Base-by-base conservation (phyloP, 2,329 filamentous ascomycete species). In the Zymoseptoria passerinii region DNA sequence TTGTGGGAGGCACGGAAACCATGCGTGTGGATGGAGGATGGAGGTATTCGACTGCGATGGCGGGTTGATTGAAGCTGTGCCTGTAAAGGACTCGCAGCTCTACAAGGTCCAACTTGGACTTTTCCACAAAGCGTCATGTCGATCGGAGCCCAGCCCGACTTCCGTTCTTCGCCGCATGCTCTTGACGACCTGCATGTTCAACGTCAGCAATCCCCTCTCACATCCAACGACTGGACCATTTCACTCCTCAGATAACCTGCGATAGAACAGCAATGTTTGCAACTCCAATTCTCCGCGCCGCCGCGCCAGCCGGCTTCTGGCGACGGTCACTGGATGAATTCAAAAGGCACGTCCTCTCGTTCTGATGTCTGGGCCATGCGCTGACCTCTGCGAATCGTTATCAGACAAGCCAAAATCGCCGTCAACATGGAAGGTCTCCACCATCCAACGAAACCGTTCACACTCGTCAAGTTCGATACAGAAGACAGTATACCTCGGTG, bases 371-470 rank as follows among this genome's bases (percentile, higher is more conserved):
- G 8, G 48, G 48, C 4, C 48, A 19, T n/a, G 3, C 48, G 9
- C 23, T 50, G 48, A 9, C 48, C 18, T 19, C 23, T 13, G 18
- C 48, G 23, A 4, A 23, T 23, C 23, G 23, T 23, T 23, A 23
- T 23, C 23, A 23, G 23, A 13, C 74, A 83, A 57, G 80, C 82
- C 50, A 77, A 71, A 62, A 78, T 81, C 60, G 89, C 83, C 44
- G 73, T 89, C 63, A 87, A 81, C 55, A 78, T 88, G 65, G 87
- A 92, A 74, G 86, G 81, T 53, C 78, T 90, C 67, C 84, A 83
- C 65, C 81, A 80, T 27, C 83, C 88, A 23, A 80, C 78, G 1
- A 82, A 81, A 23, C 85, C 88, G 1, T 83, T 82, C 59, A 77
- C 81, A 6, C 80, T 94, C 35, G 81, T 86, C 68, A 76, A 78